Conservation (phyloP, 805 yeast genomes). For the Sungouiozyma ichnusensis region DNA sequence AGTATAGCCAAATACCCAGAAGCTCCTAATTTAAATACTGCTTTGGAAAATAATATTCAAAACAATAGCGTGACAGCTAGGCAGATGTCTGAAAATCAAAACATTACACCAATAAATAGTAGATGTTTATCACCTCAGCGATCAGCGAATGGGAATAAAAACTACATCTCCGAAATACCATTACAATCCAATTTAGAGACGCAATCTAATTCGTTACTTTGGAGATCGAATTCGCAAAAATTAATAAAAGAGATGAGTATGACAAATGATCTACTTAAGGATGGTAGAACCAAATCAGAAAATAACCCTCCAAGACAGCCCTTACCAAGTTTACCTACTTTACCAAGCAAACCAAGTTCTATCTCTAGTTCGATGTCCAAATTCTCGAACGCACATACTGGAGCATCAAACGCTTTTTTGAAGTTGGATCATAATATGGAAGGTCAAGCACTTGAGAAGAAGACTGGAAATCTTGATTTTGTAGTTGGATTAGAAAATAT, state of each 20-base stretch:
- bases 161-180: slow-evolving; percentile 1
- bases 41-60: neutral
- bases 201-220: neutral
- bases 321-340: neutral
- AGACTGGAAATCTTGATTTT: slow-evolving; percentile 27
- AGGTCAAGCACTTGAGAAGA: neutral
- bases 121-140: slow-evolving; percentile 3
- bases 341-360: slow-evolving; percentile 1
- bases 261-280: neutral
- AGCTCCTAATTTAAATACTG: slow-evolving; percentile 12
- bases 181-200: neutral
- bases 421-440: neutral
- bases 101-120: slow-evolving; percentile 8
- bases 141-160: neutral
- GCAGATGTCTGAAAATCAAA: slow-evolving; percentile 3
- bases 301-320: neutral
- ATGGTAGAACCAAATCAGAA: neutral
- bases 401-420: neutral
- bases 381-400: neutral
- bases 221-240: neutral
- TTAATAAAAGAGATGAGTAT: neutral
- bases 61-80: neutral
- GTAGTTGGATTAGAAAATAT: slow-evolving; percentile 70
- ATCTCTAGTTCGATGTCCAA: neutral
- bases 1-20: slow-evolving; percentile 20